phyloP scores from a whole-genome alignment of 352 stramenopile genomes.

The Globisporangium perplexum region DNA sequence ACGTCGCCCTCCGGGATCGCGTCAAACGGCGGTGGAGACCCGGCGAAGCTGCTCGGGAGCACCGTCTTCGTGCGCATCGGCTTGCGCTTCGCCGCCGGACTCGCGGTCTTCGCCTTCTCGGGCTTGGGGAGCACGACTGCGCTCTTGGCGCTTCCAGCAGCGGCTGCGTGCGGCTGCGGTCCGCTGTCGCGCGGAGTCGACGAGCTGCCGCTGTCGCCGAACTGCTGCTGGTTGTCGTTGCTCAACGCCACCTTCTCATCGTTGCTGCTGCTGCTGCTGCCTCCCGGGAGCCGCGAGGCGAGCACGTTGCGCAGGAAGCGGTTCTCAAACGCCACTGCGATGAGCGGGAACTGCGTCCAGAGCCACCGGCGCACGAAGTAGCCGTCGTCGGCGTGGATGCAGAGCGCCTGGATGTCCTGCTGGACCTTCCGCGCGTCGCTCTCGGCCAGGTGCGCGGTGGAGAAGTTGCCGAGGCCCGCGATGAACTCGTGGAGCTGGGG shows the following conservation, averaged over 20 bases:
- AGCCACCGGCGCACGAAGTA: slow-evolving; percentile 81
- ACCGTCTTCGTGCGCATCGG: not conserved
- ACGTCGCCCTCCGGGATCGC: slow-evolving; percentile 28
- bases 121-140: slow-evolving; percentile 3
- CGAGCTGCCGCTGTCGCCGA: not conserved
- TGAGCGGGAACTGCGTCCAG: slow-evolving; percentile 83
- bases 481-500: slow-evolving; percentile 78
- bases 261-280: not conserved
- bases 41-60: slow-evolving; percentile 3
- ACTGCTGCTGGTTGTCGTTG: slow-evolving; percentile 5
- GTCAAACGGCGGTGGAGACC: slow-evolving; percentile 9
- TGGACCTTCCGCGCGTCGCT: slow-evolving; percentile 46
- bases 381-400: slow-evolving; percentile 53
- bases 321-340: slow-evolving; percentile 70
- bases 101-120: slow-evolving; percentile 7
- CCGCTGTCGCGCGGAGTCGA: not conserved
- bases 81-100: slow-evolving; percentile 11
- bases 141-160: not conserved
- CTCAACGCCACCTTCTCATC: not conserved
- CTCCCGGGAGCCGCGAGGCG: slow-evolving; percentile 7
- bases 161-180: not conserved
- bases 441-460: slow-evolving; percentile 40
- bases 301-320: slow-evolving; percentile 42
- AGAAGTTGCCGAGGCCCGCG: slow-evolving; percentile 48
- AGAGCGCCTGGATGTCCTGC: slow-evolving; percentile 59